phyloP scores from a whole-genome alignment of 1,284 basidiomycete species.

The Microbotryum lychnidis-dioicae region DNA sequence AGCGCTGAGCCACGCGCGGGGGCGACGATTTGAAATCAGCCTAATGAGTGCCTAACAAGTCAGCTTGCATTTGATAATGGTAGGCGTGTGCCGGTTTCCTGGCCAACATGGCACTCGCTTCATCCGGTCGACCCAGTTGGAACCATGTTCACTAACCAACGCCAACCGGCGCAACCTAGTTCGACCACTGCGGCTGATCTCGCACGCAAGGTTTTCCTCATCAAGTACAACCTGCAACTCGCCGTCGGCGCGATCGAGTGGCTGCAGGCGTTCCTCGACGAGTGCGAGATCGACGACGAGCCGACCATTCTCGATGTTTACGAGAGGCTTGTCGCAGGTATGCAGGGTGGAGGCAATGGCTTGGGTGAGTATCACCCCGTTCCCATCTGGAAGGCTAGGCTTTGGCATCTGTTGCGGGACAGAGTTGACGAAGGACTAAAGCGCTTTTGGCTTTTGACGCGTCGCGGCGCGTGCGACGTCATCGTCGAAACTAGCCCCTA shows the following conservation, averaged over 20 bases:
- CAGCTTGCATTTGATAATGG: too few species aligned
- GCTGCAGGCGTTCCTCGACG: conserved; percentile 13
- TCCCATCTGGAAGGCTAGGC: not conserved
- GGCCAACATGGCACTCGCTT: too few species aligned
- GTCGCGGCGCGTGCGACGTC: too few species aligned
- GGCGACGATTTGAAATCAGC: too few species aligned
- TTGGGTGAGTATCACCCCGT: conserved; percentile 10
- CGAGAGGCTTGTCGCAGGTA: conserved; percentile 21
- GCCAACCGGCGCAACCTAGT: not conserved
- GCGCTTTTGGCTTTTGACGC: too few species aligned
- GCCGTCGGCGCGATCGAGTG: conserved; percentile 22
- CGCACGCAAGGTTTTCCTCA: conserved; percentile 26
- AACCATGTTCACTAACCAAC: too few species aligned
- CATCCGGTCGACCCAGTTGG: too few species aligned
- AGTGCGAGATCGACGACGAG: conserved; percentile 20
- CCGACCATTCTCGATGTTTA: conserved; percentile 14
- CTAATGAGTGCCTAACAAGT: too few species aligned
- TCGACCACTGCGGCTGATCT: conserved; percentile 2
- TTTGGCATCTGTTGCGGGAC: not conserved
- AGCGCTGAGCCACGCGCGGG: too few species aligned
- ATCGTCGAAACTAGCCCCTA: too few species aligned
- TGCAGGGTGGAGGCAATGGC: conserved; percentile 18
- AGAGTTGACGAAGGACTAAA: too few species aligned
- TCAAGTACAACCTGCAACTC: conserved; percentile 27
- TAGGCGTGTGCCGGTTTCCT: too few species aligned